phyloP scores from a whole-genome alignment of 1,284 basidiomycete genomes.

The Puccinia sorghi region DNA sequence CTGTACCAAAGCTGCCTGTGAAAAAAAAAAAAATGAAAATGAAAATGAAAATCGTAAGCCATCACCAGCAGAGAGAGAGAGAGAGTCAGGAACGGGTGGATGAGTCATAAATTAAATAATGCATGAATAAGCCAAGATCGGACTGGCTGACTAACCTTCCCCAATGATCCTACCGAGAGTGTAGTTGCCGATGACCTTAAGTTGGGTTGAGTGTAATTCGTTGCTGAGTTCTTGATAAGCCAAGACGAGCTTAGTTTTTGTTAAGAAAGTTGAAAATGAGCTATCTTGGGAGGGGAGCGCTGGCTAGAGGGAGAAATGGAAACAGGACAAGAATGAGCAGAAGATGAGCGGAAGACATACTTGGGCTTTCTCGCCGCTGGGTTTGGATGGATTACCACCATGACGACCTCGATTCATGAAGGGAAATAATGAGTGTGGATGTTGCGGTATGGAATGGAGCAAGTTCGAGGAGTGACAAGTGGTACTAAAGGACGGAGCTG shows the following conservation, averaged over 20 bases:
- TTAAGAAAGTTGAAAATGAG: no score
- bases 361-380: constrained; percentile 44
- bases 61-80: not conserved
- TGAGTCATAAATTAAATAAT: not conserved
- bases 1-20: constrained; percentile 56
- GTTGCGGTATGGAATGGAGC: not conserved
- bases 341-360: constrained; percentile 10
- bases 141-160: constrained; percentile 68
- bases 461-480: not conserved
- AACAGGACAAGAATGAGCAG: not conserved
- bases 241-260: constrained; percentile 71
- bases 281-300: not conserved
- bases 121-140: no score
- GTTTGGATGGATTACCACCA: constrained; percentile 8
- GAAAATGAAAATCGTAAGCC: no score
- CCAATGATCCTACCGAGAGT: constrained; percentile 93
- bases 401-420: constrained; percentile 31
- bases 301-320: not conserved
- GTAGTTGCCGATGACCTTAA: constrained; percentile 91
- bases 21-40: not conserved
- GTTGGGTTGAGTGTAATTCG: constrained; percentile 82
- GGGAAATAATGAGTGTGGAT: not conserved
- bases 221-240: constrained; percentile 96
- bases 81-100: constrained; percentile 8
- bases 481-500: not conserved